These are phyloP conservation scores for Podaxis rugospora DNA, from an alignment of 768 basidiomycete species.

Conservation along the genomic window DNA sequence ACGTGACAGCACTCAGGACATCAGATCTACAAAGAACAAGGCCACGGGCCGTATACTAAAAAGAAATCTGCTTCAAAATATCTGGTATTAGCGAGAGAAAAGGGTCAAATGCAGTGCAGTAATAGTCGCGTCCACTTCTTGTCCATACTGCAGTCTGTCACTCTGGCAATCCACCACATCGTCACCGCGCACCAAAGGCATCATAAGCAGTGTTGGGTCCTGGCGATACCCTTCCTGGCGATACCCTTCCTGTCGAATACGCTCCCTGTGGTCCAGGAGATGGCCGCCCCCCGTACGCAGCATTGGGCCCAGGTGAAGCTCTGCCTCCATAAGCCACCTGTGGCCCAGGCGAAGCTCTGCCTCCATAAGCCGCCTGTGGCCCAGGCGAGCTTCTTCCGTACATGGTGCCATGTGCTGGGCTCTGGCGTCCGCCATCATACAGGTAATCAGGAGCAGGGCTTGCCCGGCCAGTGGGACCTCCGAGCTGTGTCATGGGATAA, in stretches of 20 bases:
- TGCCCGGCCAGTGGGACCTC: slow-evolving; percentile 19
- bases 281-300: slow-evolving; percentile 25
- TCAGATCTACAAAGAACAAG: slow-evolving; percentile 11
- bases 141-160: not conserved
- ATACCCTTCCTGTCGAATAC: slow-evolving; percentile 27
- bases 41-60: not conserved
- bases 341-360: slow-evolving; percentile 26
- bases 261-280: slow-evolving; percentile 30
- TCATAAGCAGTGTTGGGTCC: slow-evolving; percentile 39
- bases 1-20: slow-evolving; percentile 7
- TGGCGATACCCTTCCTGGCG: slow-evolving; percentile 34
- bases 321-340: slow-evolving; percentile 27
- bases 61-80: not conserved
- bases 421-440: slow-evolving; percentile 29
- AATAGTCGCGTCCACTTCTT: not conserved
- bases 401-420: slow-evolving; percentile 36
- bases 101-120: slow-evolving; percentile 3
- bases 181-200: slow-evolving; percentile 9
- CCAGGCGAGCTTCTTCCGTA: slow-evolving; percentile 27
- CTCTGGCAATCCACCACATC: not conserved
- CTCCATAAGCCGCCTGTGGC: slow-evolving; percentile 25
- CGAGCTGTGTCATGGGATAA: slow-evolving; percentile 61
- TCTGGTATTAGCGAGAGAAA: not conserved
- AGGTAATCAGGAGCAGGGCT: slow-evolving; percentile 35
- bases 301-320: slow-evolving; percentile 25